Conservation (phyloP, 495 filamentous ascomycete genomes). For the Xylaria sp. region DNA sequence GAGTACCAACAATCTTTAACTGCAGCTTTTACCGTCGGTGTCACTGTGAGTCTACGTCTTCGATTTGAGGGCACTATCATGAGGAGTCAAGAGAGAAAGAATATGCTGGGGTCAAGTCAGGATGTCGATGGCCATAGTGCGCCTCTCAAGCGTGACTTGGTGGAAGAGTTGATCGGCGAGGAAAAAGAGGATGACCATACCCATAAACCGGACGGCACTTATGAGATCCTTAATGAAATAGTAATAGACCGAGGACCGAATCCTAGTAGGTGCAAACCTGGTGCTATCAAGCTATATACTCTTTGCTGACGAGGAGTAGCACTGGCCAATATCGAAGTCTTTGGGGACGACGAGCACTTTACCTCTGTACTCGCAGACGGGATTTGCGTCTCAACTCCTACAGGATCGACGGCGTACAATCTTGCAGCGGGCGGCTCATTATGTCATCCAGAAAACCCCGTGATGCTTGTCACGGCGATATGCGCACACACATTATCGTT, state of each 20-base stretch:
- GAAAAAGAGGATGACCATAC: constrained; percentile 81
- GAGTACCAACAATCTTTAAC: constrained; percentile 72
- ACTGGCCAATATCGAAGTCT: constrained; percentile 87
- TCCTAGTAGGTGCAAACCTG: constrained; percentile 66
- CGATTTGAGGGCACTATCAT: constrained; percentile 96
- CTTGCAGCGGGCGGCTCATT: constrained; percentile 94
- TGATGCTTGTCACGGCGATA: constrained; percentile 94
- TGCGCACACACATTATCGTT: constrained; percentile 97
- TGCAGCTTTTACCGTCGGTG: constrained; percentile 78
- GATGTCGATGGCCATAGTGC: constrained; percentile 39
- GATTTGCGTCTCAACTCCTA: constrained; percentile 89
- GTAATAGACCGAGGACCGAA: constrained; percentile 93
- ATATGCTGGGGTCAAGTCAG: constrained; percentile 34
- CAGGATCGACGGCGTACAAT: constrained; percentile 95
- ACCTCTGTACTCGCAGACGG: constrained; percentile 88
- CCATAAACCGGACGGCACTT: constrained; percentile 79
- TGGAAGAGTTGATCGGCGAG: constrained; percentile 87
- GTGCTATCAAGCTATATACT: neutral
- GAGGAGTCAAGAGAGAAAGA: constrained; percentile 67
- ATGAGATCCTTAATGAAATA: constrained; percentile 90
- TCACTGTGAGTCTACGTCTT: constrained; percentile 85
- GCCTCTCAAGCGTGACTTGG: constrained; percentile 66
- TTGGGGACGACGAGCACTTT: constrained; percentile 95
- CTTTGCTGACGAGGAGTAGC: constrained; percentile 52
- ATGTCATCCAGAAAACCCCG: constrained; percentile 95